Evolutionary conservation across 2,329 filamentous ascomycete species (phyloP), one percentile per base, ranked within the genome.

Genomic region (Penicillium rolfsii): DNA sequence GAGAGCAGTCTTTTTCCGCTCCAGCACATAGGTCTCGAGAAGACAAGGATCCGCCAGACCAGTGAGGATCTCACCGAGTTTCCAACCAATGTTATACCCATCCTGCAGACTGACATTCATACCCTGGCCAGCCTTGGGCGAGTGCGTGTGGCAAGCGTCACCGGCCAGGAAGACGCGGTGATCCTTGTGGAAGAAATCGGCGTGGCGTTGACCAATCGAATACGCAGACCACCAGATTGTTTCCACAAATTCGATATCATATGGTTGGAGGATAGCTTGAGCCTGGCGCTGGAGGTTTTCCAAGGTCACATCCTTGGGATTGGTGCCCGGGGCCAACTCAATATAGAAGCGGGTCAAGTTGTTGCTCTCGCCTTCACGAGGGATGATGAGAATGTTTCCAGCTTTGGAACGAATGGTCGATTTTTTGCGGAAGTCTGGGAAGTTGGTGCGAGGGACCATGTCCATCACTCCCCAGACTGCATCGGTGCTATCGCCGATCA

Each of bases 211-310:
- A 11, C 88, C 87, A 59, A 91, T 87, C 66, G 87, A 83, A 72
- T 91, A 91, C 46, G 87, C 85, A 49, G 88, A 89, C 77, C 91
- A 91, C 88, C 89, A 91, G 3, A 75, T 70, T 2, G 85, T 87
- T 57, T 83, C 81, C 0, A 79, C 79, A 55, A 86, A 80, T 0
- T 86, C 82, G 63, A 88, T 77, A 0, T 68, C 62, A 58, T 86
- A 88, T 0, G 85, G 86, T 0, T 73, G 63, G 54, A 89, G 83
- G 43, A 88, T 84, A 0, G 73, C 75, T 38, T 77, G 75, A 0
- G 85, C 85, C 0, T 81, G 79, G 3, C 75, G 65, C 58, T 88
- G 85, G 1, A 89, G 74, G 43, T 84, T 79, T 26, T 80, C 79
- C 0, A 87, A 74, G 2, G 74, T 83, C 38, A 89, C 83, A 22